Conservation (phyloP, 2,329 filamentous ascomycete species). For the Mollisia scopiformis region DNA sequence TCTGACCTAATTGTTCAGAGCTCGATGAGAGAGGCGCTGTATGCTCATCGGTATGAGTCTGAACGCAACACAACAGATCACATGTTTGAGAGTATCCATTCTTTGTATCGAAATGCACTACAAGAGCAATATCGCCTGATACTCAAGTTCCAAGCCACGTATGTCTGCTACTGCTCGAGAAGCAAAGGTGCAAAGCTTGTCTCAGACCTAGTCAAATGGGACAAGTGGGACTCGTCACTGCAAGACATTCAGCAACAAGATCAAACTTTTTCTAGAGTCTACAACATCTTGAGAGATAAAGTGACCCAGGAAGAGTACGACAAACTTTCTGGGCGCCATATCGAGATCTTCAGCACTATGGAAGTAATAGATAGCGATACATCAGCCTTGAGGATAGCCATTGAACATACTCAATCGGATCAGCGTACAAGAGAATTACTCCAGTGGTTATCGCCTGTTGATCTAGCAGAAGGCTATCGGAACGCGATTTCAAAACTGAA, state of each 20-base stretch:
- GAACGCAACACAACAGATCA: neutral
- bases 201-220: conserved; percentile 7
- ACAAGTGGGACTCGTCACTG: conserved; percentile 16
- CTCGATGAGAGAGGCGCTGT: conserved; percentile 19
- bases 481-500: neutral
- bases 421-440: neutral
- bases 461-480: conserved; percentile 11
- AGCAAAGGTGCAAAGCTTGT: neutral
- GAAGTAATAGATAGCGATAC: neutral
- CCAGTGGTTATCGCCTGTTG: conserved; percentile 10
- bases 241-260: conserved; percentile 6
- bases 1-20: conserved; percentile 17
- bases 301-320: neutral
- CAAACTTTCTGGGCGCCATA: neutral
- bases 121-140: conserved; percentile 13
- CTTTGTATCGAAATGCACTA: conserved; percentile 10
- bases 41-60: conserved; percentile 10
- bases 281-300: conserved; percentile 6
- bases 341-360: neutral
- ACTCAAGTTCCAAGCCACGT: conserved; percentile 18
- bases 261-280: neutral
- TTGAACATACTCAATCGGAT: conserved; percentile 2
- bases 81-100: neutral
- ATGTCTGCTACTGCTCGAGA: conserved; percentile 7
- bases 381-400: conserved; percentile 11